Conservation (phyloP, 139 green algal species). For the Trebouxia sp. region DNA sequence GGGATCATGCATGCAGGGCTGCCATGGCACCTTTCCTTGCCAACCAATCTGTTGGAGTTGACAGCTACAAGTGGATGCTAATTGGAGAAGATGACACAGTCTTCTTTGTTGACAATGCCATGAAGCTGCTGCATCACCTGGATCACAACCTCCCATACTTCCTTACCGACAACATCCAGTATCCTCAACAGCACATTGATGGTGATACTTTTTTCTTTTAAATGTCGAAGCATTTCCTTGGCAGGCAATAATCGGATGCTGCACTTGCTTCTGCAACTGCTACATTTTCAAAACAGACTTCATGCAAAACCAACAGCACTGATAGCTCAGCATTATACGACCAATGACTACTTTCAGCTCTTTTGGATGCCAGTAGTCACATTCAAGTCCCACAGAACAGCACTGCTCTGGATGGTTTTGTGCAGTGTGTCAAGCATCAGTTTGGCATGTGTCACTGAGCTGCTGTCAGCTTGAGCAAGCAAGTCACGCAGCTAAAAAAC, state of each 20-base stretch:
- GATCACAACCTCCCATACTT: conserved; percentile 23
- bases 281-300: not conserved
- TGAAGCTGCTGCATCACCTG: conserved; percentile 19
- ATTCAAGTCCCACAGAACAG: too few species aligned
- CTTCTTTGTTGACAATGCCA: conserved; percentile 21
- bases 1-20: not conserved
- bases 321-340: not conserved
- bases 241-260: not conserved
- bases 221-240: not conserved
- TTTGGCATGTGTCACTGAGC: too few species aligned
- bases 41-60: not conserved
- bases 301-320: not conserved
- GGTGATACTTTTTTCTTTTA: not conserved
- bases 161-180: conserved; percentile 27
- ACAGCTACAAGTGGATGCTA: conserved; percentile 30
- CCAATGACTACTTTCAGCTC: too few species aligned
- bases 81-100: conserved; percentile 28
- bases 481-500: not conserved
- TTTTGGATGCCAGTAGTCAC: not conserved
- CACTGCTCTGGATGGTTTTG: too few species aligned
- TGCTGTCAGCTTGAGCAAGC: not conserved
- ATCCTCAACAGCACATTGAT: not conserved
- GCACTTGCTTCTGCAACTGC: too few species aligned
- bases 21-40: conserved; percentile 18
- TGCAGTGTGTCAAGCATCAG: too few species aligned